Evolutionary conservation across 768 basidiomycete species (phyloP), one percentile per base, ranked within the genome.

Genomic region (Stropharia rugosoannulata): DNA sequence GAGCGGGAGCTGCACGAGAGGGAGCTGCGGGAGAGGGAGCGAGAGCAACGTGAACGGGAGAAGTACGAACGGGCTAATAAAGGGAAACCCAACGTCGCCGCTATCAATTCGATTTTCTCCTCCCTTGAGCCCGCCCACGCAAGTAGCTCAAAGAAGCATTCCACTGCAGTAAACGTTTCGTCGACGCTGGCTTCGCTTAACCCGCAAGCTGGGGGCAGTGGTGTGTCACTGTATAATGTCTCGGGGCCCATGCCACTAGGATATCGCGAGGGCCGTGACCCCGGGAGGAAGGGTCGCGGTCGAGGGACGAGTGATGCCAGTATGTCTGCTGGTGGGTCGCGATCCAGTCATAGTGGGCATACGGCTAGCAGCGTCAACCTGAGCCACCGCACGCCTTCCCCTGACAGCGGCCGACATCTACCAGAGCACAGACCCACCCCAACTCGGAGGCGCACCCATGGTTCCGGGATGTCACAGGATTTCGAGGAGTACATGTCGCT

Each of bases 401-500:
- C 59, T 44, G 62, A 62, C 44, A 50, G 62, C 44, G 22, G 42
- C 2, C 58, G 56, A n/a, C 53, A 58, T 1, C 19, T 43, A 15
- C 46, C 50, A 12, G 51, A 50, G n/a, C 40, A 40, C 9, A 39
- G 36, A 19, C 11, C 46, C 32, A 25, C 48, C 22, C 51, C 40
- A 2, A 42, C 37, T 5, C 54, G 60, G 32, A 35, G 63, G 42
- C 37, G 60, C 22, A 60, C 63, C 5, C 63, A 61, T 1, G 63
- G 58, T 9, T 46, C 58, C 36, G 60, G 55, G 18, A 36, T 61
- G 45, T 57, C 58, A 18, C 62, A 66, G 8, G 66, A 67, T 18
- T 67, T 57, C 58, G 62, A 57, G 51, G 68, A 66, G 45, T 65
- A 64, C 49, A 46, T 66, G 8, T 53, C 60, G 4, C 43, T 59